Evolutionary conservation across 441 rosid species (phyloP).

Genomic region (California macrophylla): DNA sequence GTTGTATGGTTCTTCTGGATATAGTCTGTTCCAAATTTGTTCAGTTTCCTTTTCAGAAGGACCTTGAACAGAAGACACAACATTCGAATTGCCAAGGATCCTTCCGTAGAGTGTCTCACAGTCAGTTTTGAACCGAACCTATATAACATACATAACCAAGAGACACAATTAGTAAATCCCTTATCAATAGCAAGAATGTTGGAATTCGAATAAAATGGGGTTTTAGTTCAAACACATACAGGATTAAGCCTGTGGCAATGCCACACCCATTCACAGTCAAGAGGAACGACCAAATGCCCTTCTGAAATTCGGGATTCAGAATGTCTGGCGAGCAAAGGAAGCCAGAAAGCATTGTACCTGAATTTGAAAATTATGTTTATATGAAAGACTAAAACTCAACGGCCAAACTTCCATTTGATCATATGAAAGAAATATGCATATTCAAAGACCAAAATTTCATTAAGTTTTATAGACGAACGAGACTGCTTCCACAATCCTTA

Average conservation of each 20-base stretch:
- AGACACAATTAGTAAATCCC: neutral
- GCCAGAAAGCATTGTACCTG: constrained; percentile 86
- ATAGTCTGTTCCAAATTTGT: constrained; percentile 57
- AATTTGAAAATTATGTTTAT: neutral
- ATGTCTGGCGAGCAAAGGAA: constrained; percentile 69
- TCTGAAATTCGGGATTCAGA: constrained; percentile 32
- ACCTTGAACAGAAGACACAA: constrained; percentile 53
- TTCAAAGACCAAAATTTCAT: too few relatives aligned
- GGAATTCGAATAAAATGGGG: neutral
- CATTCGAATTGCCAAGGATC: constrained; percentile 46
- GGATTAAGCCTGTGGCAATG: constrained; percentile 95
- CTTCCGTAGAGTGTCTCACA: constrained; percentile 61
- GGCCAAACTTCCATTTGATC: neutral
- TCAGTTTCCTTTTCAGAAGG: constrained; percentile 36
- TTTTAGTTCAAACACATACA: constrained; percentile 27
- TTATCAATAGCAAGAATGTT: neutral
- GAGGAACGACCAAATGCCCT: constrained; percentile 66
- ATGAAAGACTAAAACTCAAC: neutral
- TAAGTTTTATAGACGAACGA: neutral
- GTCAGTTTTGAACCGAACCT: constrained; percentile 71
- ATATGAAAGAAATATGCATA: too few relatives aligned
- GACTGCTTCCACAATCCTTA: constrained; percentile 11
- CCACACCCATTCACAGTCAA: constrained; percentile 98
- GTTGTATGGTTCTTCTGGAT: constrained; percentile 62
- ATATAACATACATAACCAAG: constrained; percentile 15